A percentile compares a stretch with the other conserved stretches of the same genome.
phyloP scores from a whole-genome alignment of 139 green algal genomes.

The Chlorella sorokiniana region DNA sequence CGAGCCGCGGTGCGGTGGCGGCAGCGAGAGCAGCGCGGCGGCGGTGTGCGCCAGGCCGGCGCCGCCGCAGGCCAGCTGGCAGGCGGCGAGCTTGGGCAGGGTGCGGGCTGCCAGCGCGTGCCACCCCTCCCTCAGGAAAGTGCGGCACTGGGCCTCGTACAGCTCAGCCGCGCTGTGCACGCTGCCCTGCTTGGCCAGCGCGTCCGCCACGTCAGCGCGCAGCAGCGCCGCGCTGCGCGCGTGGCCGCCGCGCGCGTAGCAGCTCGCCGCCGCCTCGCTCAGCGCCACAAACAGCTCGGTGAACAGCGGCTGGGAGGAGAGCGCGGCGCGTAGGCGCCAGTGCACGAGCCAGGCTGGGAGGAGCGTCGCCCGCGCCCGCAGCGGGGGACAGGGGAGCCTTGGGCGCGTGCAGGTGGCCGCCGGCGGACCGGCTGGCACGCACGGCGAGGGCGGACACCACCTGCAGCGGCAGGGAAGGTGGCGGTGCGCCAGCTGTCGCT shows the following conservation, averaged over 20 bases:
- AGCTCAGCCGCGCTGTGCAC: constrained; percentile 18
- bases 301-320: constrained; percentile 30
- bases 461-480: background rate
- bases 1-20: background rate
- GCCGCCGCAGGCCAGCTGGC: constrained; percentile 31
- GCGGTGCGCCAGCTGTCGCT: background rate
- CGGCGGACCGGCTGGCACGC: constrained; percentile 1
- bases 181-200: constrained; percentile 33
- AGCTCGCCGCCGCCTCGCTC: constrained; percentile 43
- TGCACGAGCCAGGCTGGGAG: constrained; percentile 51
- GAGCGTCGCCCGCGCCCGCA: background rate
- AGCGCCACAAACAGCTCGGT: constrained; percentile 56
- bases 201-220: constrained; percentile 55
- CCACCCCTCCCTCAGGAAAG: constrained; percentile 54
- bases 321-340: constrained; percentile 55
- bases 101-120: constrained; percentile 37
- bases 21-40: constrained; percentile 31
- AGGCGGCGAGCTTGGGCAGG: constrained; percentile 54
- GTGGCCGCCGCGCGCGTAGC: constrained; percentile 45
- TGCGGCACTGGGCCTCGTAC: constrained; percentile 34
- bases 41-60: constrained; percentile 33
- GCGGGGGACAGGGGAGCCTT: constrained; percentile 19
- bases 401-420: background rate
- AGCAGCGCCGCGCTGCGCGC: constrained; percentile 47
- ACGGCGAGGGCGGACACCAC: background rate